Evolutionary conservation across 2,329 filamentous ascomycete genomes (phyloP).

Genomic region (Akanthomyces dipterigenus): DNA sequence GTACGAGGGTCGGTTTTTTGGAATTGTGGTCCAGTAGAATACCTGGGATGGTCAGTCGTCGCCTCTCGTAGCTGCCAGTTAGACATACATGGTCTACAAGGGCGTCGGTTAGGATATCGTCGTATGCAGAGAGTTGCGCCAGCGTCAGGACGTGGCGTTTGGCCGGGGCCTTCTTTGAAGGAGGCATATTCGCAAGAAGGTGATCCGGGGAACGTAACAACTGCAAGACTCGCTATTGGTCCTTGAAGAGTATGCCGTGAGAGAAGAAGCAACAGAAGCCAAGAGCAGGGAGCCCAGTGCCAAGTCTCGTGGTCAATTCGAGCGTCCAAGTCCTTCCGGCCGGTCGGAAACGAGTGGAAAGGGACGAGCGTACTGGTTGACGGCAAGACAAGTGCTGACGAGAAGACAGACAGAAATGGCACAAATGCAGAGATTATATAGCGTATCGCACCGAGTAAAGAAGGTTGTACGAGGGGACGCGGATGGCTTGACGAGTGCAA

Average conservation of each 20-base stretch:
- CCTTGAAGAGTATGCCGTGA: background rate
- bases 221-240: background rate
- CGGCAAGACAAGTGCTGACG: background rate
- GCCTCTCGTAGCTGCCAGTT: background rate
- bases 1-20: constrained; percentile 87
- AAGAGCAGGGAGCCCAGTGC: background rate
- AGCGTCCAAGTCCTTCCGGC: background rate
- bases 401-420: background rate
- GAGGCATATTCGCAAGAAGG: constrained; percentile 27
- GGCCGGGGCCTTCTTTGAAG: constrained; percentile 25
- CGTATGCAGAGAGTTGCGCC: constrained; percentile 82
- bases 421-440: background rate
- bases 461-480: background rate
- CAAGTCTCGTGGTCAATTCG: background rate
- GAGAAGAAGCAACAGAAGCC: background rate
- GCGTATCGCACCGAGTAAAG: background rate
- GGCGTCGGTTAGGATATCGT: constrained; percentile 92
- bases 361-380: background rate
- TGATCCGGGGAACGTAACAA: background rate
- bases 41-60: constrained; percentile 46
- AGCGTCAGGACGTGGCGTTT: constrained; percentile 74
- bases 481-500: background rate
- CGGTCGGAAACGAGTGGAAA: background rate
- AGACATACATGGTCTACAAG: constrained; percentile 83
- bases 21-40: constrained; percentile 93